Percentiles rank a stretch among this genome's conserved stretches.
phyloP scores from a whole-genome alignment of 2,329 filamentous ascomycete species.

The Exophiala sp. region DNA sequence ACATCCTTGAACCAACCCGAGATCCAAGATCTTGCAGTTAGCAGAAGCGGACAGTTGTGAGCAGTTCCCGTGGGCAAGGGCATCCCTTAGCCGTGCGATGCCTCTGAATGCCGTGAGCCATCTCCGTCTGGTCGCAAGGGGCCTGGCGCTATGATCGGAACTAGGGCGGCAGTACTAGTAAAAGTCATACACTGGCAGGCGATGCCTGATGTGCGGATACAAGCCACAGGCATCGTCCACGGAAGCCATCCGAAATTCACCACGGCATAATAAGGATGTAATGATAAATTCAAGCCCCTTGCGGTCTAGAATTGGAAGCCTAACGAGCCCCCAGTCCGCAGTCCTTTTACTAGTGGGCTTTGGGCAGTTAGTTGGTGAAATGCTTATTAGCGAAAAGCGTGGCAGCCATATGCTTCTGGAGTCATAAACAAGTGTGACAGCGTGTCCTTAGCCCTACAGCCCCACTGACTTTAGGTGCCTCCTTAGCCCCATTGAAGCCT shows the following conservation, averaged over 20 bases:
- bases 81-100: neutral
- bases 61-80: neutral
- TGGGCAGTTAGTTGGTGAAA: no score
- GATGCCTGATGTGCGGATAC: neutral
- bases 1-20: neutral
- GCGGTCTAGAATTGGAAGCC: neutral
- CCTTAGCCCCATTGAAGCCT: no score
- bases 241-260: neutral
- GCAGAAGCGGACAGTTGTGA: neutral
- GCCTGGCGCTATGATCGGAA: neutral
- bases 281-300: neutral
- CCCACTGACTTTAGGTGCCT: no score
- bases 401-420: no score
- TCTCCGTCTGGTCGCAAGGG: neutral
- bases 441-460: no score
- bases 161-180: no score
- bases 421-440: no score
- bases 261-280: no score
- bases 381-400: no score
- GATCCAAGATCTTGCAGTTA: neutral
- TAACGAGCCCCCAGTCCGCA: neutral
- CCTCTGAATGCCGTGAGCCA: neutral
- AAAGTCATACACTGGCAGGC: no score
- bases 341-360: no score
- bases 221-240: neutral